Evolutionary conservation across 2,329 filamentous ascomycete genomes (phyloP).

Genomic region (Torrubiella hemipterigena): DNA sequence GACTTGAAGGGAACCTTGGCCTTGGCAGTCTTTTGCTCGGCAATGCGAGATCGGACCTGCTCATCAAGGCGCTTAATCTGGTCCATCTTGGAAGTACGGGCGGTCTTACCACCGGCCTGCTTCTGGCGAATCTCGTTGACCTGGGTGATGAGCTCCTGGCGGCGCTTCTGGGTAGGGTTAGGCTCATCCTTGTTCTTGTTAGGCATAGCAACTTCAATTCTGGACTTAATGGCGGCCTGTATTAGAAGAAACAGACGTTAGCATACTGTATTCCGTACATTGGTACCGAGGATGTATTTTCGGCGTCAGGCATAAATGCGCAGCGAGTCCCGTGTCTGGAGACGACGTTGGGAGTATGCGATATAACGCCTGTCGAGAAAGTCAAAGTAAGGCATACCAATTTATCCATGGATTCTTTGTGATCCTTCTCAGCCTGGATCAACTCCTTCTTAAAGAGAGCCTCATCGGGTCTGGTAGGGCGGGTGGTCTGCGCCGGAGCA

Average conservation of each 20-base stretch:
- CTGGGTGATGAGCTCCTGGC: slow-evolving; percentile 74
- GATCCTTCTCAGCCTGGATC: slow-evolving; percentile 75
- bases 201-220: slow-evolving; percentile 73
- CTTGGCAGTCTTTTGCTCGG: slow-evolving; percentile 77
- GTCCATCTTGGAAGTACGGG: slow-evolving; percentile 66
- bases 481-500: slow-evolving; percentile 32
- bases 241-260: slow-evolving; percentile 6
- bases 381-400: slow-evolving; percentile 23
- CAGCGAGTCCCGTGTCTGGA: no score
- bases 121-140: slow-evolving; percentile 74
- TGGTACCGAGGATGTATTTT: no score
- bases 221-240: slow-evolving; percentile 80
- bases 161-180: slow-evolving; percentile 68
- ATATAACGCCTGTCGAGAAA: no score
- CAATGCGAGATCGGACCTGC: slow-evolving; percentile 71
- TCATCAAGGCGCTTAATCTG: slow-evolving; percentile 89
- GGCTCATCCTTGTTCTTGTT: slow-evolving; percentile 66
- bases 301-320: neutral
- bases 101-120: slow-evolving; percentile 78
- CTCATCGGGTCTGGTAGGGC: slow-evolving; percentile 81
- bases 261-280: no score
- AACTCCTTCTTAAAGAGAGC: slow-evolving; percentile 69
- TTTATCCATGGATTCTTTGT: slow-evolving; percentile 60
- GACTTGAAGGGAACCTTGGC: slow-evolving; percentile 76
- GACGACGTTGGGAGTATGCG: no score